phyloP scores from a whole-genome alignment of 2,329 filamentous ascomycete genomes.

The Trichoderma sp. region DNA sequence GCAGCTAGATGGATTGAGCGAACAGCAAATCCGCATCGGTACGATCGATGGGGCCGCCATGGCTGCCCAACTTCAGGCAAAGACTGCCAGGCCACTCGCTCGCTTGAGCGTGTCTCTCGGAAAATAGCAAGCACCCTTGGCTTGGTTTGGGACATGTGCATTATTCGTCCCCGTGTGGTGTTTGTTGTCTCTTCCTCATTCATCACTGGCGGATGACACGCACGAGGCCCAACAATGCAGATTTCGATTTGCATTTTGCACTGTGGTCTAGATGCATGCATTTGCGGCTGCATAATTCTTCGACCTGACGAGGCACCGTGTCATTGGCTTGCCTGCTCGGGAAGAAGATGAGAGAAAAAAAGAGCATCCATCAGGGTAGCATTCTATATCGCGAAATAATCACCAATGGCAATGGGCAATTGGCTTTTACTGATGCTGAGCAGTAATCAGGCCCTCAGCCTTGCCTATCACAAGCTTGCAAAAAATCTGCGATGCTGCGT shows the following conservation, averaged over 20 bases:
- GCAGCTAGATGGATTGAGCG: slow-evolving; percentile 17
- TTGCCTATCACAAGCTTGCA: slow-evolving; percentile 15
- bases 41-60: slow-evolving; percentile 13
- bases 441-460: slow-evolving; percentile 8
- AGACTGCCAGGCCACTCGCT: slow-evolving; percentile 7
- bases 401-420: slow-evolving; percentile 13
- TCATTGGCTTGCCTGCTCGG: neutral
- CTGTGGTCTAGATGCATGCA: slow-evolving; percentile 13
- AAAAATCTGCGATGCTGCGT: neutral
- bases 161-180: neutral
- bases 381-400: slow-evolving; percentile 14
- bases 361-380: slow-evolving; percentile 1
- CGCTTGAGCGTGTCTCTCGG: slow-evolving; percentile 17
- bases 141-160: neutral
- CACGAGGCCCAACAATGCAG: slow-evolving; percentile 7
- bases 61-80: slow-evolving; percentile 17
- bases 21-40: slow-evolving; percentile 7
- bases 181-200: slow-evolving; percentile 1
- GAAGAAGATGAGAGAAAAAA: neutral
- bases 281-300: slow-evolving; percentile 17
- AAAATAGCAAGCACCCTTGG: slow-evolving; percentile 1
- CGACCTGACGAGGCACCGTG: slow-evolving; percentile 10
- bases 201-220: neutral
- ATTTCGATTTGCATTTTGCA: neutral
- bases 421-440: neutral